phyloP scores from a whole-genome alignment of 768 basidiomycete genomes.

The Cystofilobasidium ferigula region DNA sequence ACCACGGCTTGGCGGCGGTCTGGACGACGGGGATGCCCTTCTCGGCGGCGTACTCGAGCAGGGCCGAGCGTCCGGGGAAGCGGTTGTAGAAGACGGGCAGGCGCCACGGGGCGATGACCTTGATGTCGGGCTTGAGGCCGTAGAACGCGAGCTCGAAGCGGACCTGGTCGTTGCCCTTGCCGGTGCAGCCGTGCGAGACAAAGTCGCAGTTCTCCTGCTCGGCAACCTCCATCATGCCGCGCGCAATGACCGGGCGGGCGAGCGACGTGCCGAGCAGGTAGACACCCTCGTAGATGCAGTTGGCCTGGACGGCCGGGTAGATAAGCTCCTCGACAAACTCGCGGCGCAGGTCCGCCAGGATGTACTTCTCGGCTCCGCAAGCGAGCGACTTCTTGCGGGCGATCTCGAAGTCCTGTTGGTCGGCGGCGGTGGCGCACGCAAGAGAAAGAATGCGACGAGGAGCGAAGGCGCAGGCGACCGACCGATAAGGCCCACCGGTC shows the following conservation, averaged over 20 bases:
- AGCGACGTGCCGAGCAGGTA: constrained; percentile 97
- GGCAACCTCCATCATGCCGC: constrained; percentile 93
- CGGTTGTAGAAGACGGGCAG: constrained; percentile 82
- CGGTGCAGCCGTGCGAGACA: constrained; percentile 97
- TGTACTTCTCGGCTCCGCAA: constrained; percentile 93
- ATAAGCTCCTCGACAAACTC: constrained; percentile 95
- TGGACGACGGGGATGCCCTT: constrained; percentile 87
- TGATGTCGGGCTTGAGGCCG: constrained; percentile 95
- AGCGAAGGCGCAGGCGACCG: too few relatives aligned
- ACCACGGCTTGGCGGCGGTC: constrained; percentile 96
- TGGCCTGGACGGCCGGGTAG: constrained; percentile 95
- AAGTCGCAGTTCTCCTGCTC: constrained; percentile 89
- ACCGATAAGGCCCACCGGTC: too few relatives aligned
- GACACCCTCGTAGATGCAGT: constrained; percentile 93
- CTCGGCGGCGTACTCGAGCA: constrained; percentile 76
- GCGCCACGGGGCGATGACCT: constrained; percentile 97
- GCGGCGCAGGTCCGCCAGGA: constrained; percentile 79
- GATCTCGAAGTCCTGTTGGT: constrained; percentile 72
- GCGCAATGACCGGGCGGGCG: constrained; percentile 95
- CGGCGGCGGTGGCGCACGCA: background rate
- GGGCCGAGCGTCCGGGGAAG: constrained; percentile 87
- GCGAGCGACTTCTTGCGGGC: constrained; percentile 77
- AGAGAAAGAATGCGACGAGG: too few relatives aligned
- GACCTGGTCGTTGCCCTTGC: constrained; percentile 99
- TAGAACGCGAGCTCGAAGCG: constrained; percentile 99